Conservation (phyloP, 306 rosid species). For the Spatholobus suberectus region DNA sequence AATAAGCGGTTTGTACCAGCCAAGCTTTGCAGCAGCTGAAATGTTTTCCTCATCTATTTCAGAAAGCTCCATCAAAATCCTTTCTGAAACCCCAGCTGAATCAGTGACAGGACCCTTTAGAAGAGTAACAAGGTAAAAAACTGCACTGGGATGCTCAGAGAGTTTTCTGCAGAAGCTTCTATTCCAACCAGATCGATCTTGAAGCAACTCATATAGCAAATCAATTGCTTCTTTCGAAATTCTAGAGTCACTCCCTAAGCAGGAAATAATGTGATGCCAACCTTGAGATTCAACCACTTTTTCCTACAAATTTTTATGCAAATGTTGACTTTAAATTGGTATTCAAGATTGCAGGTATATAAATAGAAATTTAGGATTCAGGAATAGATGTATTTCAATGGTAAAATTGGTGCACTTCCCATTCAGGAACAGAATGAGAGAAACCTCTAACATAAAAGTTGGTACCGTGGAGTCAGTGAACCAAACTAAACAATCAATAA, state of each 20-base stretch:
- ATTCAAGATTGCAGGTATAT: not conserved
- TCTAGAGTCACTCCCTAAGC: slow-evolving; percentile 60
- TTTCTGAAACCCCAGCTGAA: not conserved
- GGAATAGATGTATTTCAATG: not conserved
- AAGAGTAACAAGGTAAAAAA: not conserved
- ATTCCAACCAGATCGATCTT: not conserved
- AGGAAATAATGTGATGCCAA: slow-evolving; percentile 66
- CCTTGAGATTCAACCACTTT: slow-evolving; percentile 62
- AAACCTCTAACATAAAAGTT: not conserved
- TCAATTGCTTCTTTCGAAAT: slow-evolving; percentile 67
- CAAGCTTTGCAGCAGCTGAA: not conserved
- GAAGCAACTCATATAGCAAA: slow-evolving; percentile 57
- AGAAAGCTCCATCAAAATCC: not conserved
- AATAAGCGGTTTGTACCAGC: not conserved
- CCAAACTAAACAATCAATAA: slow-evolving; percentile 12
- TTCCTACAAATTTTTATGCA: not conserved
- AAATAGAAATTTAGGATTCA: slow-evolving; percentile 4
- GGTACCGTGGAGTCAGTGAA: not conserved
- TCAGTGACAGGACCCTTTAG: not conserved
- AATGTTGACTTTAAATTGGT: not conserved
- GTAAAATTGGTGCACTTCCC: not conserved
- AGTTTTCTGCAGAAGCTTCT: not conserved
- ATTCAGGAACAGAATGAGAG: not conserved
- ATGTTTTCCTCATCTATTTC: not conserved
- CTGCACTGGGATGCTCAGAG: not conserved